Evolutionary conservation across 108 stramenopile genomes (phyloP).

Genomic region (Skeletonema grethae): DNA sequence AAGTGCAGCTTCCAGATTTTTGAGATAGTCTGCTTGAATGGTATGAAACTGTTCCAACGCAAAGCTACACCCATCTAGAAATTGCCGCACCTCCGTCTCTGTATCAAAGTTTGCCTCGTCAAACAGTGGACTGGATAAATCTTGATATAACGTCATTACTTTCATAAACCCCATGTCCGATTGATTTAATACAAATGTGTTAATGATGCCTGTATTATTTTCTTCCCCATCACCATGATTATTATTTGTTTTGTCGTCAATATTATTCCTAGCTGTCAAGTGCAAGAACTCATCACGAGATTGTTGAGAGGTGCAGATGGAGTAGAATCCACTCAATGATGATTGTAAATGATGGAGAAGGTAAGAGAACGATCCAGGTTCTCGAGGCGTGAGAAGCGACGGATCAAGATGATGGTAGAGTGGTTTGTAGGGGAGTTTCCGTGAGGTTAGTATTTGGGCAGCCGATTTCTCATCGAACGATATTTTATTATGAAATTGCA

Average conservation of each 20-base stretch:
- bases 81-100: constrained; percentile 38
- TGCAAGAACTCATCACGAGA: constrained; percentile 39
- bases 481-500: background rate
- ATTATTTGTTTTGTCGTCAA: background rate
- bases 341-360: constrained; percentile 33
- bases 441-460: background rate
- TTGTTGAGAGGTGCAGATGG: constrained; percentile 29
- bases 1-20: background rate
- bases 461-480: background rate
- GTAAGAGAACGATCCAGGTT: constrained; percentile 32
- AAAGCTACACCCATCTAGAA: constrained; percentile 66
- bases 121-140: constrained; percentile 69
- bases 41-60: constrained; percentile 74
- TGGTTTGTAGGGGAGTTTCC: constrained; percentile 9
- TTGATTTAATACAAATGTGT: constrained; percentile 62
- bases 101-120: constrained; percentile 51
- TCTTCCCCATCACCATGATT: constrained; percentile 3
- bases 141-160: constrained; percentile 65
- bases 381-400: constrained; percentile 15
- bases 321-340: constrained; percentile 16
- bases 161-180: constrained; percentile 62
- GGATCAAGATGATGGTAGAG: constrained; percentile 44
- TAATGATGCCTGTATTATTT: constrained; percentile 56
- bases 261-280: constrained; percentile 2
- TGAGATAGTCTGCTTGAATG: background rate